A percentile compares a stretch with the other conserved stretches of the same genome.
Evolutionary conservation across 1,139 yeast species (phyloP).

Genomic region (Geotrichum citri-aurantii): DNA sequence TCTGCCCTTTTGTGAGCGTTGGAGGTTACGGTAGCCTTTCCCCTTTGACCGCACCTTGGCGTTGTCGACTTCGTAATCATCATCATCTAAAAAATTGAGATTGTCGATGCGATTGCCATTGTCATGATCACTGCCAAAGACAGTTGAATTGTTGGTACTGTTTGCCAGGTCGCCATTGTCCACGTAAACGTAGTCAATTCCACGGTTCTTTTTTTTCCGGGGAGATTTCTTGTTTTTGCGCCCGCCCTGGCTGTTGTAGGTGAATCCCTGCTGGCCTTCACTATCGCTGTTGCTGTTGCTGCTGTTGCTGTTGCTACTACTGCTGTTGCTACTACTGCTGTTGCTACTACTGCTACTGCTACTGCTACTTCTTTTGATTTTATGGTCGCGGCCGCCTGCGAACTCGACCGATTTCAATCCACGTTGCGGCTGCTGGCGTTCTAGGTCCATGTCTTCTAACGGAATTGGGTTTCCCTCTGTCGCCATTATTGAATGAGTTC

Average conservation of each 20-base stretch:
- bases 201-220: neutral
- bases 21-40: neutral
- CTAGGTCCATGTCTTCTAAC: slow-evolving; percentile 5
- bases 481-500: neutral
- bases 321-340: neutral
- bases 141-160: neutral
- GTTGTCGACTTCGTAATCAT: neutral
- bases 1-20: neutral
- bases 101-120: neutral
- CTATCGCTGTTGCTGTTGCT: neutral
- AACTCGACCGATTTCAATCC: neutral
- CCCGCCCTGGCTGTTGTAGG: neutral
- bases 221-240: neutral
- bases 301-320: neutral
- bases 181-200: slow-evolving; percentile 1
- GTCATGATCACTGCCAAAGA: neutral
- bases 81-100: neutral
- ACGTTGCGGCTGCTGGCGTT: slow-evolving; percentile 1
- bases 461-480: neutral
- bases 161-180: slow-evolving; percentile 7
- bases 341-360: too few species aligned
- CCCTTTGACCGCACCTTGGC: slow-evolving; percentile 3
- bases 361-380: too few species aligned
- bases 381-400: neutral
- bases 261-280: neutral